These are phyloP conservation scores for Leptographium radiaticola DNA, from an alignment of 2,329 filamentous ascomycete genomes.

Conservation along the genomic window DNA sequence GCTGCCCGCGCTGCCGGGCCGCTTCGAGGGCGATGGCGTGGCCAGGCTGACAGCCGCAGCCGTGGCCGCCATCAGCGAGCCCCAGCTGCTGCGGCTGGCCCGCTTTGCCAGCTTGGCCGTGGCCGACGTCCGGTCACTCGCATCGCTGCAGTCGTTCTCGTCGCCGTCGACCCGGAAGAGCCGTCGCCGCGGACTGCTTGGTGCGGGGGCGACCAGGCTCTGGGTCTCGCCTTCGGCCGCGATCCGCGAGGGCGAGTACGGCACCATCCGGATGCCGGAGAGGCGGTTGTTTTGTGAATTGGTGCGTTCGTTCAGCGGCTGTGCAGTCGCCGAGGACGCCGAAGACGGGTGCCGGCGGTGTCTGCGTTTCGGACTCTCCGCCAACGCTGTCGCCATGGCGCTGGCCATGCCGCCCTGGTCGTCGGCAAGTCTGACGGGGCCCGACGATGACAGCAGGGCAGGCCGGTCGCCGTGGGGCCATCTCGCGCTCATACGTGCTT, in stretches of 20 bases:
- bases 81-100: constrained; percentile 8
- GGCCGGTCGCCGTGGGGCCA: constrained; percentile 7
- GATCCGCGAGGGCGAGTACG: constrained; percentile 32
- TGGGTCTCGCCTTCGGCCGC: constrained; percentile 11
- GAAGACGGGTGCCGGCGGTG: constrained; percentile 1
- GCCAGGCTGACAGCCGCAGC: constrained; percentile 2
- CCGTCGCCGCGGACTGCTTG: constrained; percentile 3
- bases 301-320: constrained; percentile 26
- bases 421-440: neutral
- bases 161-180: neutral
- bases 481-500: constrained; percentile 5
- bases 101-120: constrained; percentile 3
- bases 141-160: neutral
- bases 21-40: neutral
- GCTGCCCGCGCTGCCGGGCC: constrained; percentile 4
- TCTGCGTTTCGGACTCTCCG: neutral
- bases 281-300: constrained; percentile 27
- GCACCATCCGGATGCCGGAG: constrained; percentile 32
- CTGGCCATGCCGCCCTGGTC: neutral
- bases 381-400: no score
- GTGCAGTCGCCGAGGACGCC: constrained; percentile 14
- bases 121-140: constrained; percentile 1
- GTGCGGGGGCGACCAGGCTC: neutral
- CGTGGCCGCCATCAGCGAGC: constrained; percentile 3
- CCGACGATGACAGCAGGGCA: neutral